phyloP scores from a whole-genome alignment of 2,329 filamentous ascomycete species.

The Aspergillus japonicus region DNA sequence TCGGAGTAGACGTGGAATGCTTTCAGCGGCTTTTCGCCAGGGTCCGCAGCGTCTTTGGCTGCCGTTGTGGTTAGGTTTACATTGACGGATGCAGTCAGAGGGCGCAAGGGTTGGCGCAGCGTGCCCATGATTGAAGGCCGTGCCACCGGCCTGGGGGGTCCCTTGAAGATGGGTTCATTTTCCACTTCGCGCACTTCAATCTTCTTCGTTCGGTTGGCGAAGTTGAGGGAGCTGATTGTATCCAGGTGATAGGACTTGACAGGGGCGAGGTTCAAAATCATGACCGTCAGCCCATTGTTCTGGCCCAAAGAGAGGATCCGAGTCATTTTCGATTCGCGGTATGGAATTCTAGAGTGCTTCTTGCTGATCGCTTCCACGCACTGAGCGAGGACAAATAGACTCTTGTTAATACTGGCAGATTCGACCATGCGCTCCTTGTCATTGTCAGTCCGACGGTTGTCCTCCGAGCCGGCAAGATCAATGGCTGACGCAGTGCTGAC shows the following conservation, averaged over 20 bases:
- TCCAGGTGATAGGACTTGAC: slow-evolving; percentile 91
- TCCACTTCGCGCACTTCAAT: slow-evolving; percentile 95
- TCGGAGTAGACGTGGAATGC: slow-evolving; percentile 86
- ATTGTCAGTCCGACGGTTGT: slow-evolving; percentile 92
- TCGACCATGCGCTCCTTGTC: slow-evolving; percentile 90
- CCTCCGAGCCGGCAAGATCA: slow-evolving; percentile 91
- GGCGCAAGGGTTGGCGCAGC: slow-evolving; percentile 73
- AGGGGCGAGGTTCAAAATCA: slow-evolving; percentile 93
- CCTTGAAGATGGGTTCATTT: slow-evolving; percentile 88
- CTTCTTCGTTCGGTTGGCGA: slow-evolving; percentile 91
- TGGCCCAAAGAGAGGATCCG: slow-evolving; percentile 87
- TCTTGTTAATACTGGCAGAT: slow-evolving; percentile 96
- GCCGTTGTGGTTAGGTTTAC: slow-evolving; percentile 59
- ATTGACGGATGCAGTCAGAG: slow-evolving; percentile 73
- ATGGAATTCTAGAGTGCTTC: slow-evolving; percentile 75
- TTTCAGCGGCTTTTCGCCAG: slow-evolving; percentile 70
- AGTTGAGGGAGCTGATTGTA: slow-evolving; percentile 88
- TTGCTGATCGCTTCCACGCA: slow-evolving; percentile 92
- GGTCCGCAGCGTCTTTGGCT: slow-evolving; percentile 52
- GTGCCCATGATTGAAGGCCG: slow-evolving; percentile 45
- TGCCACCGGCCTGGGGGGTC: slow-evolving; percentile 58
- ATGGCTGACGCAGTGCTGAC: slow-evolving; percentile 90
- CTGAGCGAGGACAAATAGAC: slow-evolving; percentile 87
- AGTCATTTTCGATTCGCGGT: slow-evolving; percentile 96
- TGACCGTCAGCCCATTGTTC: slow-evolving; percentile 91